Conservation (phyloP, 441 rosid species). For the Populus hybrid region DNA sequence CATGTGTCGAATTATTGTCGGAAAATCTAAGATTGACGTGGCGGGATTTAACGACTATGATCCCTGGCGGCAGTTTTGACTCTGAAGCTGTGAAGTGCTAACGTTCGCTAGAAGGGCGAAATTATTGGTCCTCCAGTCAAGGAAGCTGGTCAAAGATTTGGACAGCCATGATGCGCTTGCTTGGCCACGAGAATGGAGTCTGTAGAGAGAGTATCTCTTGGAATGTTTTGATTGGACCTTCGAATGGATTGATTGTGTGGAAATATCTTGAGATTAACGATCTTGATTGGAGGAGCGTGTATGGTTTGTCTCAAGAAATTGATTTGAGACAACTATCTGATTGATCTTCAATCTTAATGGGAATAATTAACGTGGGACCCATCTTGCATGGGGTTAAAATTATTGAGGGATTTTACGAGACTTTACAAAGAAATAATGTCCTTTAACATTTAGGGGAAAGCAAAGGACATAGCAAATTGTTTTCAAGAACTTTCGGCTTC, state of each 20-base stretch:
- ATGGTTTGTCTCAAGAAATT: no score
- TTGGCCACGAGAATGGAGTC: no score
- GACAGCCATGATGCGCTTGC: background rate
- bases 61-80: background rate
- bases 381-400: background rate
- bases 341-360: background rate
- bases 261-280: background rate
- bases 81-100: background rate
- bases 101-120: background rate
- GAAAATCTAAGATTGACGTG: background rate
- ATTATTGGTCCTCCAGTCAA: background rate
- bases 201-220: background rate
- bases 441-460: background rate
- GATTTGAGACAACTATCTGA: background rate
- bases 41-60: background rate
- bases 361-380: background rate
- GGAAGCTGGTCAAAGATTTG: background rate
- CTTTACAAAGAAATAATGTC: background rate
- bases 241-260: background rate
- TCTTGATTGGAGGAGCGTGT: no score
- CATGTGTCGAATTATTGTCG: background rate
- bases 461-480: no score
- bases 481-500: no score
- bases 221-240: background rate
- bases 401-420: background rate